Evolutionary conservation across 2,329 filamentous ascomycete genomes (phyloP).

Genomic region (Diaporthe sp.): DNA sequence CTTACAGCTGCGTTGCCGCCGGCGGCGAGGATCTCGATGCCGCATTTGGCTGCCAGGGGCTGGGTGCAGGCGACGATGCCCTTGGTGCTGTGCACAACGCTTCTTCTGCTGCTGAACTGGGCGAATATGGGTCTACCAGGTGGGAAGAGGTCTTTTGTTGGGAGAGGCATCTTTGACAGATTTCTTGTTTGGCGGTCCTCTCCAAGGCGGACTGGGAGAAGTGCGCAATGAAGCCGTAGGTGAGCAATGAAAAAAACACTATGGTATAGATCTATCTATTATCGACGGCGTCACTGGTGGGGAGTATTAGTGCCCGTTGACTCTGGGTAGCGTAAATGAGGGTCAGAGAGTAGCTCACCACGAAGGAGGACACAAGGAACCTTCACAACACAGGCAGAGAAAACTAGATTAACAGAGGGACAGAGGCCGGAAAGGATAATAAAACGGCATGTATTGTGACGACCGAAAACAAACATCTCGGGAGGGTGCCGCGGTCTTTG

Average conservation of each 20-base stretch:
- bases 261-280: neutral
- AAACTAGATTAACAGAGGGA: neutral
- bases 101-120: constrained; percentile 83
- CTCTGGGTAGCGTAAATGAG: neutral
- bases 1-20: constrained; percentile 94
- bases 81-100: constrained; percentile 92
- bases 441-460: neutral
- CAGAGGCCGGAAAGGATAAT: neutral
- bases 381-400: neutral
- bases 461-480: neutral
- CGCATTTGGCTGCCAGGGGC: constrained; percentile 89
- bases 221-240: neutral
- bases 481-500: constrained; percentile 16
- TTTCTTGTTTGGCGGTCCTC: neutral
- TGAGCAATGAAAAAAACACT: neutral
- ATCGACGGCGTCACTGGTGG: neutral
- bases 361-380: no score
- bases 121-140: constrained; percentile 65
- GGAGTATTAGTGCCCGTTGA: neutral
- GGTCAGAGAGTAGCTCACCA: neutral
- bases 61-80: constrained; percentile 93
- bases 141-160: constrained; percentile 62
- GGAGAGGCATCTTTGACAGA: constrained; percentile 59
- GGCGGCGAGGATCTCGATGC: constrained; percentile 84
- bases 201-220: neutral